A percentile compares a stretch with the other conserved stretches of the same genome.
phyloP scores from a whole-genome alignment of 805 yeast genomes.

The Ogataea ramenticola region DNA sequence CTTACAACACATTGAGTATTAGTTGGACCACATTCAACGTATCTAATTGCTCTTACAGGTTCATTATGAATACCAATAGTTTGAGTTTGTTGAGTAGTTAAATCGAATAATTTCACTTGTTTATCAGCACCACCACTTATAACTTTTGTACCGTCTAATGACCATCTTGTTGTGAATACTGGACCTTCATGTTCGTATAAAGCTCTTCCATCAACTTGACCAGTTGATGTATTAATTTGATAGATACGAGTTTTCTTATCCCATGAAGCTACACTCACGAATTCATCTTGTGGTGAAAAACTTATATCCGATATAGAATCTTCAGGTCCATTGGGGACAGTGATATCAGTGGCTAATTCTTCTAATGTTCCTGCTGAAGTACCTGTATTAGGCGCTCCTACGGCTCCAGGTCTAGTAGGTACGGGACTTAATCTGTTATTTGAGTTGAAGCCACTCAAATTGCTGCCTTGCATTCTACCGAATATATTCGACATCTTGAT shows the following conservation, averaged over 20 bases:
- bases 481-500: not conserved
- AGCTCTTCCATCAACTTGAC: conserved; percentile 83
- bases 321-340: conserved; percentile 77
- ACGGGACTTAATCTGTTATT: not conserved
- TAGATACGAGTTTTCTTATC: conserved; percentile 91
- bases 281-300: conserved; percentile 82
- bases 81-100: conserved; percentile 72
- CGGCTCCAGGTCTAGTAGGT: conserved; percentile 1
- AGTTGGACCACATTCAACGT: conserved; percentile 78
- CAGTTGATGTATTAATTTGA: conserved; percentile 67
- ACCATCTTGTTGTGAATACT: conserved; percentile 76
- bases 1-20: conserved; percentile 78
- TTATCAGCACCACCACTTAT: conserved; percentile 90
- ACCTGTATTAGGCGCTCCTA: conserved; percentile 8
- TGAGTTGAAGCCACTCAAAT: not conserved
- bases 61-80: conserved; percentile 85
- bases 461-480: not conserved
- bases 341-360: conserved; percentile 63
- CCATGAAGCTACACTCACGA: conserved; percentile 83
- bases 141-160: conserved; percentile 79
- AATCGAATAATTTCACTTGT: conserved; percentile 75
- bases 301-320: conserved; percentile 80
- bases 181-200: conserved; percentile 87
- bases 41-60: conserved; percentile 66
- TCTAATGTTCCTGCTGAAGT: conserved; percentile 43